Conservation (phyloP, 371 early-diverging fungal species). For the Mortierella sp. region DNA sequence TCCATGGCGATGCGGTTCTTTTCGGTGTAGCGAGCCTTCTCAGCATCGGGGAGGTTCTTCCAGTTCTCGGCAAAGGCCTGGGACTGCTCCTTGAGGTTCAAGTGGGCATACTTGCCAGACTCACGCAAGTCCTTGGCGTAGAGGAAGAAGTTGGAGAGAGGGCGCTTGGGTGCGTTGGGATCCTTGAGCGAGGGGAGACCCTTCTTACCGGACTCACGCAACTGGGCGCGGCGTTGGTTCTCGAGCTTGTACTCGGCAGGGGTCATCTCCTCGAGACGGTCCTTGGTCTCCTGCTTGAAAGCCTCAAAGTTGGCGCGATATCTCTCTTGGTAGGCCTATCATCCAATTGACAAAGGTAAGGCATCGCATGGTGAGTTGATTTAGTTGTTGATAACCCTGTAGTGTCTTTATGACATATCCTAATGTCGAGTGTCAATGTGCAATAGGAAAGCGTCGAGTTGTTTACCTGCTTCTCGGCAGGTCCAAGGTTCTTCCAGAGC, state of each 20-base stretch:
- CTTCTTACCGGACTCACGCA: constrained; percentile 60
- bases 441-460: neutral
- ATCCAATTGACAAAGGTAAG: neutral
- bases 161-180: constrained; percentile 74
- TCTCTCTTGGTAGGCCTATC: constrained; percentile 49
- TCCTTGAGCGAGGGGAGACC: constrained; percentile 63
- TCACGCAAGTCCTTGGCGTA: constrained; percentile 59
- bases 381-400: neutral
- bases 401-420: neutral
- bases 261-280: constrained; percentile 62
- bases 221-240: constrained; percentile 61
- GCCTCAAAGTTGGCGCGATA: constrained; percentile 47
- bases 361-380: neutral
- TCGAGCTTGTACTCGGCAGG: constrained; percentile 65
- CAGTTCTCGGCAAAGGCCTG: constrained; percentile 50
- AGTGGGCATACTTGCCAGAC: constrained; percentile 35
- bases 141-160: constrained; percentile 61
- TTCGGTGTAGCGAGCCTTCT: constrained; percentile 38
- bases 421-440: neutral
- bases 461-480: constrained; percentile 35
- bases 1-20: constrained; percentile 10
- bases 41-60: constrained; percentile 29
- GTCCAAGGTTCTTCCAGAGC: constrained; percentile 38
- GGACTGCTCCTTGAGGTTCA: constrained; percentile 55
- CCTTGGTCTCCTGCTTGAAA: constrained; percentile 51